Evolutionary conservation across 2,329 filamentous ascomycete genomes (phyloP), one percentile per base, ranked within the genome.

Genomic region (Monosporascus sp.): DNA sequence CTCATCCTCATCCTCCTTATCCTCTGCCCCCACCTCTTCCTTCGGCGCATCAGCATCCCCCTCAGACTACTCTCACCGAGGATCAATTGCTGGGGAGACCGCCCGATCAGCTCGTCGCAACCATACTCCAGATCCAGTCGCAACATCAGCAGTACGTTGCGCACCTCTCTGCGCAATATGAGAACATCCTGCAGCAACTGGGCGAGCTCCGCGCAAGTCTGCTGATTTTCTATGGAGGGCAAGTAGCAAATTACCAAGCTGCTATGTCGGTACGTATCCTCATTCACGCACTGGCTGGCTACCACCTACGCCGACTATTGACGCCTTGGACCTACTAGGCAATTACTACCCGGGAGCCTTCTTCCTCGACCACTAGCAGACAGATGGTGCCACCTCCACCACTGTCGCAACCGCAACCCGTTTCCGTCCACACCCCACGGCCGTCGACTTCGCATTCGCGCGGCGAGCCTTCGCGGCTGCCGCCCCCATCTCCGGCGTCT

Each of bases 101-200:
- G 17, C 58, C 67, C 46, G 69, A 69, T 50, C 67, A 72, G 56
- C 65, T 72, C 52, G 63, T 72, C 50, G 59, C 61, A 47, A 66
- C 67, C 49, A 69, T 72, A 51, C 59, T 70, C 37, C 60, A 68
- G 56, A 62, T 71, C 46, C 70, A 71, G 49, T 60, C 59, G 51
- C 63, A 67, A 54, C 66, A 71, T 54, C 64, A 67, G 46, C 67
- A 70, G 52, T 65, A 69, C 52, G 57, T 69, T 49, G 63, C 62
- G 18, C 62, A 65, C 41, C 64, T 72, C 53, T 67, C 67, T 37
- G 60, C 63, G 17, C 69, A 69, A 54, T 68, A 67, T 52, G 64
- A 68, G 27, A 60, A 56, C 48, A 66, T 71, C 51, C 65, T 57
- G 51, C 65, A 65, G 50, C 69, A 72, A 57, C 54, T 72, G 46